Conservation (phyloP, 2,329 filamentous ascomycete genomes). For the Dactylonectria estremocensis region DNA sequence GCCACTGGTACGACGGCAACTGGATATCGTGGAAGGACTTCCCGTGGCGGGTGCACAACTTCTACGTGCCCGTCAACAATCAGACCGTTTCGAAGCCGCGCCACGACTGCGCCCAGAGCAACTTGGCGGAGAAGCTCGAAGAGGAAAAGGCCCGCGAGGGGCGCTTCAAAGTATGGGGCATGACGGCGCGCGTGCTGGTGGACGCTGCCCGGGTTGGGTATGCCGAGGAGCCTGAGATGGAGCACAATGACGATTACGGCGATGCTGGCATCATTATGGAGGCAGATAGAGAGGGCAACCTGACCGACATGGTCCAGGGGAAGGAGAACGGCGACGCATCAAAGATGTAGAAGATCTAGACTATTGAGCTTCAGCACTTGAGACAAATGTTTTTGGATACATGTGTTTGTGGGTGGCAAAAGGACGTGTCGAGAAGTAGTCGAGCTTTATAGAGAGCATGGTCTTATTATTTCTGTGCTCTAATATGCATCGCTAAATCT, state of each 20-base stretch:
- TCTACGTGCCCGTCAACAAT: slow-evolving; percentile 85
- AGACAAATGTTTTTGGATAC: not conserved
- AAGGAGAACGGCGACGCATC: slow-evolving; percentile 49
- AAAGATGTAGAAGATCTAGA: slow-evolving; percentile 50
- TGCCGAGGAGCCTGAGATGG: slow-evolving; percentile 86
- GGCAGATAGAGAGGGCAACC: slow-evolving; percentile 62
- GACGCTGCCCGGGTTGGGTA: slow-evolving; percentile 91
- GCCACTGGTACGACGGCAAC: slow-evolving; percentile 86
- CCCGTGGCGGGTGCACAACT: slow-evolving; percentile 92
- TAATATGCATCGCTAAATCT: not conserved
- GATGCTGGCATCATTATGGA: slow-evolving; percentile 67
- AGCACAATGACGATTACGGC: slow-evolving; percentile 71
- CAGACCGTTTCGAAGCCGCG: slow-evolving; percentile 77
- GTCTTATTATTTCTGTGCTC: not conserved
- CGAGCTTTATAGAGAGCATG: not conserved
- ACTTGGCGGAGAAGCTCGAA: slow-evolving; percentile 61
- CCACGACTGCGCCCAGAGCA: slow-evolving; percentile 58
- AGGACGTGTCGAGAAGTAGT: not conserved
- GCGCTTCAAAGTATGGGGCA: slow-evolving; percentile 91
- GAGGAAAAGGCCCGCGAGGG: slow-evolving; percentile 63
- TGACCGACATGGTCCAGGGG: slow-evolving; percentile 57
- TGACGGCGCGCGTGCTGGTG: slow-evolving; percentile 93
- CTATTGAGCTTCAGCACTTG: not conserved
- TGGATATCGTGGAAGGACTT: slow-evolving; percentile 86
- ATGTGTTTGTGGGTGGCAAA: not conserved